Evolutionary conservation across 2,329 filamentous ascomycete genomes (phyloP).

Genomic region (Sarocladium strictum): DNA sequence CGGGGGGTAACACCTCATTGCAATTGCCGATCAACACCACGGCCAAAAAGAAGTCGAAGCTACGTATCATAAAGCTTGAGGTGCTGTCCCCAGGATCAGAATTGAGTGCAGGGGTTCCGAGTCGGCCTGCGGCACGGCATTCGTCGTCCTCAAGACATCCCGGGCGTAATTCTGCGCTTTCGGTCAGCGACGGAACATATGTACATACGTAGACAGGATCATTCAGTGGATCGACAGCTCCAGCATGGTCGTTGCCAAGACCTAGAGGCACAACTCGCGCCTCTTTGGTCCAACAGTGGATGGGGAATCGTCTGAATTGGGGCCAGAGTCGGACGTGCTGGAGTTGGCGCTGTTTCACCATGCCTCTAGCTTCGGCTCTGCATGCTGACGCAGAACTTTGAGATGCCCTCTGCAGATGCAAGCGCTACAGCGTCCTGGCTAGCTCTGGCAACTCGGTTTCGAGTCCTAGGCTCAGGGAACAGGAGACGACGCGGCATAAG

Average conservation of each 20-base stretch:
- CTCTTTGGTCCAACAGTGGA: neutral
- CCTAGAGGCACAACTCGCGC: neutral
- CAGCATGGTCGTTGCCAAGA: neutral
- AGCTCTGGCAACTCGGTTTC: neutral
- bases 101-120: too few species aligned
- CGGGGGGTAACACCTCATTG: too few species aligned
- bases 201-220: too few species aligned
- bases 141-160: neutral
- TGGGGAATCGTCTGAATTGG: neutral
- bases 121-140: too few species aligned
- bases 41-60: too few species aligned
- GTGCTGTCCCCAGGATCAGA: too few species aligned
- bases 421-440: neutral
- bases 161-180: neutral
- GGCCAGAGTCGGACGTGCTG: neutral
- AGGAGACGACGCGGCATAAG: neutral
- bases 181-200: too few species aligned
- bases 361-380: neutral
- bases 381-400: neutral
- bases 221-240: neutral
- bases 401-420: neutral
- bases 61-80: too few species aligned
- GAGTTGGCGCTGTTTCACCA: slow-evolving; percentile 1
- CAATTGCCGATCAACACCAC: too few species aligned
- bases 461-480: neutral